A percentile compares a stretch with the other conserved stretches of the same genome.
Conservation (phyloP, 2,329 filamentous ascomycete species). For the Pyricularia pennisetigena region DNA sequence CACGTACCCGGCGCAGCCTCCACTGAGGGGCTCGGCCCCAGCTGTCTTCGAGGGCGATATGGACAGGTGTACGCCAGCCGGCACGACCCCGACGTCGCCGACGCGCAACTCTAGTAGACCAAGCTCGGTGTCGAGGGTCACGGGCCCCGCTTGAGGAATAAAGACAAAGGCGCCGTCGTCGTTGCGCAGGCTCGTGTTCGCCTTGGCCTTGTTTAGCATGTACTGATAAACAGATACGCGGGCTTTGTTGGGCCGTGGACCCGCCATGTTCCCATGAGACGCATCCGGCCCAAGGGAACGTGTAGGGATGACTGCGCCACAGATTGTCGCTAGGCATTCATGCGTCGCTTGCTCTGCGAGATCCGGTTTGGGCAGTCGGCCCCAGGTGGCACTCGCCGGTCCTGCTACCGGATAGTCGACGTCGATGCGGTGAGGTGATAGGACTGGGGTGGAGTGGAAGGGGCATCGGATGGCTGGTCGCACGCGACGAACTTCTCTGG, state of each 20-base stretch:
- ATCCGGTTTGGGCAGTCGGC: background rate
- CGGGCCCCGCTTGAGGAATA: slow-evolving; percentile 51
- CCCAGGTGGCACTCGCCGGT: background rate
- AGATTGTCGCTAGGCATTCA: slow-evolving; percentile 36
- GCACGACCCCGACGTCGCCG: slow-evolving; percentile 59
- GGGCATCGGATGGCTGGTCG: background rate
- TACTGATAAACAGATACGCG: slow-evolving; percentile 38
- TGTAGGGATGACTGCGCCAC: slow-evolving; percentile 26
- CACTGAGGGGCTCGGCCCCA: background rate
- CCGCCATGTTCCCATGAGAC: background rate
- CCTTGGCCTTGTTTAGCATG: slow-evolving; percentile 35
- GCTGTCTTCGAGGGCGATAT: slow-evolving; percentile 33
- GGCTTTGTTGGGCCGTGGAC: slow-evolving; percentile 12
- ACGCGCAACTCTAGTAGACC: slow-evolving; percentile 47
- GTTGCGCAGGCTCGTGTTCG: slow-evolving; percentile 35
- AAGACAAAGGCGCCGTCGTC: slow-evolving; percentile 60
- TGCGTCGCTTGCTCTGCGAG: background rate
- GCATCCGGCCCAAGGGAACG: slow-evolving; percentile 10
- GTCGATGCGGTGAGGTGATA: background rate
- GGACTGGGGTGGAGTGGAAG: background rate
- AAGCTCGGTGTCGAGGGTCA: slow-evolving; percentile 61
- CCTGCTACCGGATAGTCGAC: slow-evolving; percentile 7
- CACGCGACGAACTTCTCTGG: background rate
- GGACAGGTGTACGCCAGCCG: slow-evolving; percentile 53
- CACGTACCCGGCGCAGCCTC: slow-evolving; percentile 41